These are phyloP conservation scores for Barnettozyma salicaria DNA, from an alignment of 805 yeast genomes.

Conservation along the genomic window DNA sequence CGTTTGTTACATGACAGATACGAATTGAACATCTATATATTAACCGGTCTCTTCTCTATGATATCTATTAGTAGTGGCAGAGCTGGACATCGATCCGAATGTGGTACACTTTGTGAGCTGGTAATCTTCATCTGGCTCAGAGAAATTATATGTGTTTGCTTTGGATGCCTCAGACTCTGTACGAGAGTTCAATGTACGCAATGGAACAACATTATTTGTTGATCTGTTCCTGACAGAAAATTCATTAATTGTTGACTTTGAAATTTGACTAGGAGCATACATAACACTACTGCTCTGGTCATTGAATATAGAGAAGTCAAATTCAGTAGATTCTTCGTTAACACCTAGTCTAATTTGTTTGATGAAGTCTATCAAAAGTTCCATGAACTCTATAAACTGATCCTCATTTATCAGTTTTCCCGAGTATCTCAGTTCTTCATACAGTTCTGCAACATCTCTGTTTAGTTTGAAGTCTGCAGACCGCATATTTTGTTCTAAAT, in stretches of 20 bases:
- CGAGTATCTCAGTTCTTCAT: constrained; percentile 66
- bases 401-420: constrained; percentile 51
- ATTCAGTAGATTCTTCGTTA: constrained; percentile 1
- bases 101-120: no score
- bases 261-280: constrained; percentile 7
- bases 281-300: constrained; percentile 1
- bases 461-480: constrained; percentile 17
- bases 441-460: constrained; percentile 40
- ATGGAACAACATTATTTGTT: not conserved
- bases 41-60: constrained; percentile 3
- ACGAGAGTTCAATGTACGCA: no score
- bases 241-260: constrained; percentile 10
- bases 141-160: no score
- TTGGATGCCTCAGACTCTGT: constrained; percentile 1
- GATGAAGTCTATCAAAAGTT: constrained; percentile 31
- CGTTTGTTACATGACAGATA: constrained; percentile 21
- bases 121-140: no score
- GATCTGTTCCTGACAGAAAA: constrained; percentile 7
- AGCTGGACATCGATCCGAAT: constrained; percentile 9
- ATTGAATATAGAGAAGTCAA: not conserved
- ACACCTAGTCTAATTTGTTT: constrained; percentile 19
- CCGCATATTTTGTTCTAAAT: constrained; percentile 26
- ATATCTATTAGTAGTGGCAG: constrained; percentile 16
- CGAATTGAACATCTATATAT: constrained; percentile 16
- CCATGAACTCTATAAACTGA: constrained; percentile 58